A percentile compares a stretch with the other conserved stretches of the same genome.
phyloP scores from a whole-genome alignment of 805 yeast species.

The Metschnikowia arizonensis region DNA sequence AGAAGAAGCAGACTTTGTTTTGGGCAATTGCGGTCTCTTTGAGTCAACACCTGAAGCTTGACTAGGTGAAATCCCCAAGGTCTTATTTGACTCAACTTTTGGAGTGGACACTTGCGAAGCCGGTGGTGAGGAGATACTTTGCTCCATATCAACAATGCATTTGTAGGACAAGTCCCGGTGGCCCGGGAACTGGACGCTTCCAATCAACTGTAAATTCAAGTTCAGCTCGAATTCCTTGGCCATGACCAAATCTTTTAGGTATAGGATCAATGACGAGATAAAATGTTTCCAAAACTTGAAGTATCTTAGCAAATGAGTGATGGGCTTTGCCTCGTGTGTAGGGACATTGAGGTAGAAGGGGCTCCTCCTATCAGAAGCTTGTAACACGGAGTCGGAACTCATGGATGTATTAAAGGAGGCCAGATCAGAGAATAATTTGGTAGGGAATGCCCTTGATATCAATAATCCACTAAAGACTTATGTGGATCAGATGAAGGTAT shows the following conservation, averaged over 20 bases:
- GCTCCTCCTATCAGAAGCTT: conserved; percentile 30
- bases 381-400: conserved; percentile 20
- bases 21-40: conserved; percentile 23
- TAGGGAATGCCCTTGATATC: no score
- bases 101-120: conserved; percentile 13
- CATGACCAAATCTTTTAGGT: conserved; percentile 41
- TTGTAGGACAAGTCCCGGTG: conserved; percentile 39
- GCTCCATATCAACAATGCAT: conserved; percentile 15
- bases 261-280: conserved; percentile 34
- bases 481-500: neutral
- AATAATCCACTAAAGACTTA: neutral
- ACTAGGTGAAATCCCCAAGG: conserved; percentile 4
- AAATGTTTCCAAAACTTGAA: conserved; percentile 41
- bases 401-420: neutral
- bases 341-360: conserved; percentile 42
- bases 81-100: conserved; percentile 12
- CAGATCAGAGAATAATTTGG: neutral
- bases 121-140: conserved; percentile 12
- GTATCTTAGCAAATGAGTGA: conserved; percentile 34
- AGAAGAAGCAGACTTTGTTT: conserved; percentile 23
- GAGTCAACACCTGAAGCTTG: conserved; percentile 8
- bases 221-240: conserved; percentile 42
- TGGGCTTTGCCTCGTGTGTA: conserved; percentile 34
- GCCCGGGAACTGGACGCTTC: conserved; percentile 39
- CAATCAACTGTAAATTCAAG: conserved; percentile 35